A percentile compares a stretch with the other conserved stretches of the same genome.
phyloP scores from a whole-genome alignment of 2,329 filamentous ascomycete genomes.

The Cladorrhinum sp. region DNA sequence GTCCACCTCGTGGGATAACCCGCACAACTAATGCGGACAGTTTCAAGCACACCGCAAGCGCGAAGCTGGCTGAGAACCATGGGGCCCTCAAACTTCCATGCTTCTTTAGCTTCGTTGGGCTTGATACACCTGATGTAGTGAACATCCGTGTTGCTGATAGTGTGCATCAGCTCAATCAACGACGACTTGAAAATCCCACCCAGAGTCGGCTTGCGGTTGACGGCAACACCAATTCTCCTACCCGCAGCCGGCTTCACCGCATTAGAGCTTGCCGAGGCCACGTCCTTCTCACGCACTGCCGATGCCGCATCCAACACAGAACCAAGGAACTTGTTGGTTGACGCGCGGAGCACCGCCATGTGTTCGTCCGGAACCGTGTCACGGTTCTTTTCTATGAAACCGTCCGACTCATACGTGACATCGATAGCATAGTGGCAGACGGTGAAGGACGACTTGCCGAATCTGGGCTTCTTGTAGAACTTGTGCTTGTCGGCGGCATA shows the following conservation, averaged over 20 bases:
- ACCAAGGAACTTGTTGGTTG: slow-evolving; percentile 79
- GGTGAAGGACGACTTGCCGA: slow-evolving; percentile 95
- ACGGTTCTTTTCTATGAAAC: slow-evolving; percentile 99
- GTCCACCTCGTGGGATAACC: slow-evolving; percentile 98
- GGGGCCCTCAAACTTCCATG: slow-evolving; percentile 97
- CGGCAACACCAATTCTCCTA: slow-evolving; percentile 84
- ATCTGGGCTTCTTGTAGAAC: slow-evolving; percentile 98
- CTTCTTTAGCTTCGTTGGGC: slow-evolving; percentile 92
- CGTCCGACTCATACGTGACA: slow-evolving; percentile 97
- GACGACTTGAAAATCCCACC: slow-evolving; percentile 99
- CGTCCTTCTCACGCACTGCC: slow-evolving; percentile 85
- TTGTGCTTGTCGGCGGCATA: slow-evolving; percentile 87
- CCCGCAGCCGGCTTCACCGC: slow-evolving; percentile 78
- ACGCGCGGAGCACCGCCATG: slow-evolving; percentile 84
- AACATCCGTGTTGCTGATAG: slow-evolving; percentile 96
- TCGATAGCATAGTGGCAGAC: slow-evolving; percentile 98
- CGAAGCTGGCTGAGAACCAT: slow-evolving; percentile 98
- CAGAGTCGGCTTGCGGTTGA: slow-evolving; percentile 93
- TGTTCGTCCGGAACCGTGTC: slow-evolving; percentile 98
- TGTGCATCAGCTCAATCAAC: slow-evolving; percentile 94
- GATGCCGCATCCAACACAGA: slow-evolving; percentile 83
- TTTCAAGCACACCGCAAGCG: slow-evolving; percentile 98
- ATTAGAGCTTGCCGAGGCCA: slow-evolving; percentile 59
- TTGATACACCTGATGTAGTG: slow-evolving; percentile 99
- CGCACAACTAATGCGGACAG: slow-evolving; percentile 93